phyloP scores from a whole-genome alignment of 2,329 filamentous ascomycete species.

The Aspergillus caelatus region DNA sequence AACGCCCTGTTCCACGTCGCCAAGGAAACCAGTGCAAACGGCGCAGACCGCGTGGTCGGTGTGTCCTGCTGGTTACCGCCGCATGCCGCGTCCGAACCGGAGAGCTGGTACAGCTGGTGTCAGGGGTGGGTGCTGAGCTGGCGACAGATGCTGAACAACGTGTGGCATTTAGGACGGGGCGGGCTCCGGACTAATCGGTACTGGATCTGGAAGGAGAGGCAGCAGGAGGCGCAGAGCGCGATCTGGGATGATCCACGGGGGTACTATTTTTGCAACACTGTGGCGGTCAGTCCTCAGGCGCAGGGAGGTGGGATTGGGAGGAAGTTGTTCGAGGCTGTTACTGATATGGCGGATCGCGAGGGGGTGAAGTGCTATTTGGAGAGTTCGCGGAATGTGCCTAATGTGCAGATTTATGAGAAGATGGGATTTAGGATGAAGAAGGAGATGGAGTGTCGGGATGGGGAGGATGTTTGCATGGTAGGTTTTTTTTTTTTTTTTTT shows the following conservation, averaged over 20 bases:
- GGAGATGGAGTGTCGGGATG: slow-evolving; percentile 69
- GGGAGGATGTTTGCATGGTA: slow-evolving; percentile 58
- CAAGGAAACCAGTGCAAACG: slow-evolving; percentile 52
- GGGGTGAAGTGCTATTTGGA: slow-evolving; percentile 70
- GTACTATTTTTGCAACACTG: slow-evolving; percentile 78
- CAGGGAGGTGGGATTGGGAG: slow-evolving; percentile 70
- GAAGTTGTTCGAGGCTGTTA: slow-evolving; percentile 66
- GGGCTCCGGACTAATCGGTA: slow-evolving; percentile 69
- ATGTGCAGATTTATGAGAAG: slow-evolving; percentile 70
- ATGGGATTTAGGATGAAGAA: slow-evolving; percentile 69
- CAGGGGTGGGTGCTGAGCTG: slow-evolving; percentile 66
- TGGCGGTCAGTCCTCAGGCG: slow-evolving; percentile 67
- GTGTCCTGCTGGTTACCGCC: slow-evolving; percentile 76
- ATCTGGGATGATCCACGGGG: slow-evolving; percentile 70
- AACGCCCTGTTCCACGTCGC: slow-evolving; percentile 74
- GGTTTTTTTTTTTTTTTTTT: slow-evolving; percentile 13
- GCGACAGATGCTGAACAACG: slow-evolving; percentile 67
- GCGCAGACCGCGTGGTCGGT: slow-evolving; percentile 58
- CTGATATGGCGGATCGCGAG: slow-evolving; percentile 64
- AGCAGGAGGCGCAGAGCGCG: slow-evolving; percentile 63
- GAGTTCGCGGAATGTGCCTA: slow-evolving; percentile 68
- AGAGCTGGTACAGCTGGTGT: slow-evolving; percentile 66
- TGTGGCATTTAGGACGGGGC: slow-evolving; percentile 65
- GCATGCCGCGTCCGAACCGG: slow-evolving; percentile 49
- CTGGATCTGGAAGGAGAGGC: slow-evolving; percentile 74